These are phyloP conservation scores for Combretum micranthum DNA, from an alignment of 345 rosid species.

Conservation along the genomic window DNA sequence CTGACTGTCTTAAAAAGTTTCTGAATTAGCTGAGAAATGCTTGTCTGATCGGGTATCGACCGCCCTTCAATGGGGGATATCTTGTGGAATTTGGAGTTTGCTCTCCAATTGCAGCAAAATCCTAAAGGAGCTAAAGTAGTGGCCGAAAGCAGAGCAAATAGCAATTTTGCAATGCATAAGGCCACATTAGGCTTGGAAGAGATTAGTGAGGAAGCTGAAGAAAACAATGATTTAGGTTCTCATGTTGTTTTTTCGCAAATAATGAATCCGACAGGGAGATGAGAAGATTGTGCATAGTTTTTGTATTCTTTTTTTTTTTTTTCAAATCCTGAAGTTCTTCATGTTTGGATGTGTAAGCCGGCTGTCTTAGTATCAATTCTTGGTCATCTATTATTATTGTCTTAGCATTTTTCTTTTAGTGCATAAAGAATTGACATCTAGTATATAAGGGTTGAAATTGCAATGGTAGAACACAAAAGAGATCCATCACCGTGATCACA, in stretches of 20 bases:
- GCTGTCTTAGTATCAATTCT: too few species aligned
- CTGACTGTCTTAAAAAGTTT: slow-evolving; percentile 59
- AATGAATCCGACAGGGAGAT: slow-evolving; percentile 37
- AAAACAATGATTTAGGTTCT: slow-evolving; percentile 7
- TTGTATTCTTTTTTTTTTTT: too few species aligned
- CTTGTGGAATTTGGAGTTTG: slow-evolving; percentile 68
- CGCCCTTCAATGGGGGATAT: slow-evolving; percentile 88
- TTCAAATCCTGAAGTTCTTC: too few species aligned
- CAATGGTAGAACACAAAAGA: too few species aligned
- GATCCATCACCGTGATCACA: too few species aligned
- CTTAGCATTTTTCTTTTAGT: too few species aligned
- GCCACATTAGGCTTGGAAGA: slow-evolving; percentile 15
- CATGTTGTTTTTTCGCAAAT: slow-evolving; percentile 23
- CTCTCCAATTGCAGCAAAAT: slow-evolving; percentile 50
- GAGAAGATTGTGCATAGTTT: not conserved
- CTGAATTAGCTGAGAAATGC: slow-evolving; percentile 65
- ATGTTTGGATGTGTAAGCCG: too few species aligned
- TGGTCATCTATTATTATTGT: too few species aligned
- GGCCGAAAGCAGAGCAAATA: slow-evolving; percentile 7
- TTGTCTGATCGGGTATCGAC: slow-evolving; percentile 47
- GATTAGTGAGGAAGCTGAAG: slow-evolving; percentile 9
- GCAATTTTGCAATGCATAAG: slow-evolving; percentile 6
- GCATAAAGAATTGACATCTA: too few species aligned
- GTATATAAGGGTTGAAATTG: too few species aligned
- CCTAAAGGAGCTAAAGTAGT: slow-evolving; percentile 19